Conservation (phyloP, 495 filamentous ascomycete genomes). For the Aspergillus conjunctus region DNA sequence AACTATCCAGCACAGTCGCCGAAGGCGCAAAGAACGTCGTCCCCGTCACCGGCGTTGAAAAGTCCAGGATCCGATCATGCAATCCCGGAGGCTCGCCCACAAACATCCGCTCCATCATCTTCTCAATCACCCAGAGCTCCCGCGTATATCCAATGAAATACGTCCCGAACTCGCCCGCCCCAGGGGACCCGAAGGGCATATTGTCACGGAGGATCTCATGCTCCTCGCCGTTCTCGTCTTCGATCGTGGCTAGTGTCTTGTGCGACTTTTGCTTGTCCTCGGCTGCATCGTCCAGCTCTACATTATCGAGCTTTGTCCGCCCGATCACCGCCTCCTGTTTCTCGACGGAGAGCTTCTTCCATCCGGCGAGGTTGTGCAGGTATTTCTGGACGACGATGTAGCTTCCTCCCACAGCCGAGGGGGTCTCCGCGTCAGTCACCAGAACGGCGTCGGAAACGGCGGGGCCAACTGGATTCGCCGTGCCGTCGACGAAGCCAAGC, state of each 20-base stretch:
- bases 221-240: conserved; percentile 53
- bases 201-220: conserved; percentile 59
- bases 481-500: conserved; percentile 61
- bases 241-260: conserved; percentile 57
- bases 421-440: conserved; percentile 35
- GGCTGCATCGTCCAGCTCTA: conserved; percentile 56
- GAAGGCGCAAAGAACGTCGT: conserved; percentile 57
- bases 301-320: conserved; percentile 57
- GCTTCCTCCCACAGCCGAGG: conserved; percentile 45
- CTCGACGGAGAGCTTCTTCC: conserved; percentile 49
- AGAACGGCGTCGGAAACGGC: conserved; percentile 47
- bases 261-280: conserved; percentile 51
- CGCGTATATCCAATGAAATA: conserved; percentile 63
- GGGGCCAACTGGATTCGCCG: conserved; percentile 57
- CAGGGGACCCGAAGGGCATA: conserved; percentile 61
- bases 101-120: conserved; percentile 62
- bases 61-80: conserved; percentile 59
- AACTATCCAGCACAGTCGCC: conserved; percentile 39
- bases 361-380: conserved; percentile 52
- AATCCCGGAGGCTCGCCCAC: conserved; percentile 55
- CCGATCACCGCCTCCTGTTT: conserved; percentile 59
- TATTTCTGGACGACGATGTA: conserved; percentile 64
- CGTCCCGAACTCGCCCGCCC: conserved; percentile 55
- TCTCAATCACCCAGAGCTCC: conserved; percentile 58
- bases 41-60: conserved; percentile 55